phyloP scores from a whole-genome alignment of 225 moss, liverwort and hornwort species.

The Physcomitrium patens region DNA sequence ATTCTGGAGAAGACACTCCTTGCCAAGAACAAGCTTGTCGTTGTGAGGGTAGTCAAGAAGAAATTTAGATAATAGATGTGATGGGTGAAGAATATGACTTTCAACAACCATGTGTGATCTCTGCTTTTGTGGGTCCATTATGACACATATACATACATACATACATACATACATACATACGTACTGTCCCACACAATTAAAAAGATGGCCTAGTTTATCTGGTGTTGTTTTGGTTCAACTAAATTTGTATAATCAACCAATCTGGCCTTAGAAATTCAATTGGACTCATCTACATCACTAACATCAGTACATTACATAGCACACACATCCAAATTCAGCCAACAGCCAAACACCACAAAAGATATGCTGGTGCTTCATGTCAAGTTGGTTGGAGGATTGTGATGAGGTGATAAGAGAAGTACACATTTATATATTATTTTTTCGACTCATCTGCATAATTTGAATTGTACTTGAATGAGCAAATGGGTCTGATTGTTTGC shows the following conservation, averaged over 20 bases:
- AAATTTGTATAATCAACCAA: too few species aligned
- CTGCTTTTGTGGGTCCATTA: not conserved
- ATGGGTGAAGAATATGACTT: constrained; percentile 73
- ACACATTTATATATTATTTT: too few species aligned
- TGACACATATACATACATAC: not conserved
- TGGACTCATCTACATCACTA: too few species aligned
- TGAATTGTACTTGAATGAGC: too few species aligned
- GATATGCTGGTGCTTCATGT: too few species aligned
- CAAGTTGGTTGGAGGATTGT: too few species aligned
- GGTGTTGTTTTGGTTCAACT: too few species aligned
- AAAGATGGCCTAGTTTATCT: not conserved
- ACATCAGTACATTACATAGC: too few species aligned
- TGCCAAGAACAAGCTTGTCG: constrained; percentile 57
- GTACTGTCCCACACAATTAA: not conserved
- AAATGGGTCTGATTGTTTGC: not conserved
- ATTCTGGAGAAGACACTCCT: constrained; percentile 54
- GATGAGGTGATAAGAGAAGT: too few species aligned
- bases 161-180: not conserved
- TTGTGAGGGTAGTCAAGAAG: constrained; percentile 62
- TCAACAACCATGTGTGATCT: constrained; percentile 41
- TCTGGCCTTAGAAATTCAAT: too few species aligned
- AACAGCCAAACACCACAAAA: too few species aligned
- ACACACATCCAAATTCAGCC: too few species aligned
- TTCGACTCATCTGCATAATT: not conserved
- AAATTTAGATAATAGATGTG: constrained; percentile 59